Evolutionary conservation across 2,329 filamentous ascomycete genomes (phyloP).

Genomic region (Pseudomassariella vexata): DNA sequence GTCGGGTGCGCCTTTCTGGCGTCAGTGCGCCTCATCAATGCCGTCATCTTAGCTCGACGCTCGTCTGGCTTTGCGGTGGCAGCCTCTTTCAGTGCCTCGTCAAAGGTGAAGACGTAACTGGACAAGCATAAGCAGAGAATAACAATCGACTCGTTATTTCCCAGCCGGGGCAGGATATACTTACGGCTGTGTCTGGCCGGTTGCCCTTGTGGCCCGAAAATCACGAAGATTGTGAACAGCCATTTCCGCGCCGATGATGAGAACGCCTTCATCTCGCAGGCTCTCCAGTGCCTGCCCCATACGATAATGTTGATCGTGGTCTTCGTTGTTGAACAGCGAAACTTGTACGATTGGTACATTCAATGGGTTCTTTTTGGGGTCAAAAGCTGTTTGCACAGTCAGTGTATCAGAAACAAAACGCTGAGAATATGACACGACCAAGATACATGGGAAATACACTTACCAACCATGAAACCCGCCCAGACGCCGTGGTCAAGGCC

Average conservation of each 20-base stretch:
- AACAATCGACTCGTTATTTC: background rate
- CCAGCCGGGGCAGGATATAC: background rate
- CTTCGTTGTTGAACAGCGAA: slow-evolving; percentile 48
- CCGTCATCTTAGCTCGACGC: slow-evolving; percentile 35
- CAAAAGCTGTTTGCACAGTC: slow-evolving; percentile 32
- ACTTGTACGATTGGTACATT: slow-evolving; percentile 54
- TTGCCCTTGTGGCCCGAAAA: slow-evolving; percentile 11
- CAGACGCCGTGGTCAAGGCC: slow-evolving; percentile 62
- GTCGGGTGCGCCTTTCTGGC: slow-evolving; percentile 57
- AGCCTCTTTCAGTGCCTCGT: slow-evolving; percentile 52
- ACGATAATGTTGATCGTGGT: slow-evolving; percentile 46
- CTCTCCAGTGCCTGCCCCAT: slow-evolving; percentile 47
- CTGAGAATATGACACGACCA: background rate
- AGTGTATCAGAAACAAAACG: background rate
- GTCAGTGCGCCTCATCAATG: slow-evolving; percentile 42
- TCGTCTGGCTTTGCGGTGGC: slow-evolving; percentile 30
- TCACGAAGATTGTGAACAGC: slow-evolving; percentile 47
- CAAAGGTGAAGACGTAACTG: slow-evolving; percentile 34
- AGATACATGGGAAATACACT: too few species aligned
- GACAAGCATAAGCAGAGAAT: too few species aligned
- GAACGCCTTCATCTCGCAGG: slow-evolving; percentile 49
- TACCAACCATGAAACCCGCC: slow-evolving; percentile 42
- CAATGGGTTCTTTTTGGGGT: slow-evolving; percentile 41
- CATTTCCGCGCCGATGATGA: slow-evolving; percentile 55
- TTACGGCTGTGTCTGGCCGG: slow-evolving; percentile 9